A percentile compares a stretch with the other conserved stretches of the same genome.
These are phyloP conservation scores for Cerioporus squamosus DNA, from an alignment of 1,284 basidiomycete genomes.

Conservation along the genomic window DNA sequence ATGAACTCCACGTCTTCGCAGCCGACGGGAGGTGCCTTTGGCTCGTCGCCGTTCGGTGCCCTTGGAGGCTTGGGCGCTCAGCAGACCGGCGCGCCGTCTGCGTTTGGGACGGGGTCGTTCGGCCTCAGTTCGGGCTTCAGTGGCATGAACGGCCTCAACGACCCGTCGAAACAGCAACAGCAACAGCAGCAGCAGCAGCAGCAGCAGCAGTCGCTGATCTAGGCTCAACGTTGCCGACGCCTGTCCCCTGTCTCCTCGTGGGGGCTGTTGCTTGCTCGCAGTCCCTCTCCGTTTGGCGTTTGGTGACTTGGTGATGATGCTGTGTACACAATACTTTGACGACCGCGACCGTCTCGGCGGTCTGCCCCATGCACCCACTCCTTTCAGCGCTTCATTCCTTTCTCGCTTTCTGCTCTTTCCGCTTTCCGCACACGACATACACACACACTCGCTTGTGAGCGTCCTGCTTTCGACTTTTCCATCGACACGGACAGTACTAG, in stretches of 20 bases:
- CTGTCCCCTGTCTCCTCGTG: too few species aligned
- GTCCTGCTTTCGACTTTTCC: background rate
- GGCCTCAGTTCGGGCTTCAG: constrained; percentile 18
- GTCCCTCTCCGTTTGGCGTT: too few species aligned
- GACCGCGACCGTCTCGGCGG: too few species aligned
- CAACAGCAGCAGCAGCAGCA: constrained; percentile 35
- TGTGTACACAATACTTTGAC: too few species aligned
- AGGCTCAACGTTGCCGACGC: constrained; percentile 2
- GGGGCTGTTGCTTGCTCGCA: too few species aligned
- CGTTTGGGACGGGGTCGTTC: constrained; percentile 20
- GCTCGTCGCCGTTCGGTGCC: constrained; percentile 26
- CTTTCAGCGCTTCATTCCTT: background rate
- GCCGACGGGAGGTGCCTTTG: background rate
- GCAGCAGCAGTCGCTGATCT: constrained; percentile 45
- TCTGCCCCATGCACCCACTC: too few species aligned
- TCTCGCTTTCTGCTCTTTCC: background rate
- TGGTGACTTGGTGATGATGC: too few species aligned
- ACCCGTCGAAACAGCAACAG: constrained; percentile 30
- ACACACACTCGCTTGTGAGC: background rate
- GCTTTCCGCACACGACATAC: background rate
- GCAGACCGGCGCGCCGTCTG: constrained; percentile 12
- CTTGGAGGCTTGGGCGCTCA: constrained; percentile 11
- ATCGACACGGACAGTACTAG: background rate
- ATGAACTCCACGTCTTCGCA: constrained; percentile 20
- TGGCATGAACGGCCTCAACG: constrained; percentile 22